Conservation (phyloP, 495 filamentous ascomycete species). For the Hypoxylon lienhwacheense region DNA sequence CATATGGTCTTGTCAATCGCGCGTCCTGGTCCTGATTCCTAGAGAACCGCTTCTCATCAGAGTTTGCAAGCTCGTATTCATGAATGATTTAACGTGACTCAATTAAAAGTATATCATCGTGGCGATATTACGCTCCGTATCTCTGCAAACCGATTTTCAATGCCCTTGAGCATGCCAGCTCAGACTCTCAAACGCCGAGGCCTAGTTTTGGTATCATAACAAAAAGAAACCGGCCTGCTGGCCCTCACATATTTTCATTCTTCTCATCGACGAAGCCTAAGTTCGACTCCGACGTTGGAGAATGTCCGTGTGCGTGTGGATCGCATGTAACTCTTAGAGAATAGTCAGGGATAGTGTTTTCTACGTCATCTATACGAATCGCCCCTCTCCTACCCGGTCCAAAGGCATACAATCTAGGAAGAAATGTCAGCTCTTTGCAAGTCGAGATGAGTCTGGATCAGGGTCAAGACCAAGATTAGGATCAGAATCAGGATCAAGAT, state of each 20-base stretch:
- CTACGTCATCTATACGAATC: constrained; percentile 20
- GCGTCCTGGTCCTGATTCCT: not conserved
- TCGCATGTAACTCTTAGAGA: constrained; percentile 1
- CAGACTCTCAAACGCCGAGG: constrained; percentile 31
- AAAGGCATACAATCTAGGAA: not conserved
- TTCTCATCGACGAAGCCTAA: constrained; percentile 10
- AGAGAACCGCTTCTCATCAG: not conserved
- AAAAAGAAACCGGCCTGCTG: constrained; percentile 13
- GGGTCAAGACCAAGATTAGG: too few species aligned
- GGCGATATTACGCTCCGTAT: constrained; percentile 2
- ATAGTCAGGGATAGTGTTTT: not conserved
- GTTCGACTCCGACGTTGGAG: constrained; percentile 1
- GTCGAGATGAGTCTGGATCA: not conserved
- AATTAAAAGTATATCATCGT: constrained; percentile 13
- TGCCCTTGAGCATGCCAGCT: constrained; percentile 26
- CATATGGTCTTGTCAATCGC: not conserved
- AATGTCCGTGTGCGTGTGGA: constrained; percentile 1
- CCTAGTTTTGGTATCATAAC: constrained; percentile 29
- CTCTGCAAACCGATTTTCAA: constrained; percentile 18
- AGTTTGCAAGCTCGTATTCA: constrained; percentile 6
- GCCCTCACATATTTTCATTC: constrained; percentile 6
- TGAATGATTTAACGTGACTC: constrained; percentile 12
- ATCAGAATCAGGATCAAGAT: not conserved
- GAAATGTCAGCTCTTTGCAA: constrained; percentile 3
- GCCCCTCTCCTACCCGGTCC: not conserved